Conservation (phyloP, 768 basidiomycete genomes). For the Lactifluus echinatus region DNA sequence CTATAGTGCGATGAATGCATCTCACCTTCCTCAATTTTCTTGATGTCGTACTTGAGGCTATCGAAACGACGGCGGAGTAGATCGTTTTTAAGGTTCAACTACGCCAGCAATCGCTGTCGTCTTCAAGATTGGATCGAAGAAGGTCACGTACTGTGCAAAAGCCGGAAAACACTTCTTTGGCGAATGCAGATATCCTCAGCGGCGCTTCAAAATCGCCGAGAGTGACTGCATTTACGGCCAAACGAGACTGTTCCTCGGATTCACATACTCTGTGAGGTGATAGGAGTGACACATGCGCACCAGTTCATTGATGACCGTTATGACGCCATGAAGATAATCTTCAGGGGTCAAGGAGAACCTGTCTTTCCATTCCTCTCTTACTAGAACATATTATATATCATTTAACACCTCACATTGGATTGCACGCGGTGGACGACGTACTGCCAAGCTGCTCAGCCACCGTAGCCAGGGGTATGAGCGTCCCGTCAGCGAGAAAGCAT, state of each 20-base stretch:
- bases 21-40: constrained; percentile 81
- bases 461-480: constrained; percentile 47
- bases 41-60: constrained; percentile 77
- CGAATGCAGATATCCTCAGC: constrained; percentile 66
- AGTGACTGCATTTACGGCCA: constrained; percentile 77
- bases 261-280: no score
- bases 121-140: no score
- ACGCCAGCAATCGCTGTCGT: not conserved
- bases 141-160: constrained; percentile 62
- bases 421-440: constrained; percentile 30
- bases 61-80: constrained; percentile 66
- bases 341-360: constrained; percentile 56
- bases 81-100: constrained; percentile 83
- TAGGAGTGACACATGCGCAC: constrained; percentile 33
- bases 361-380: constrained; percentile 62
- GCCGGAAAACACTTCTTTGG: constrained; percentile 75
- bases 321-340: constrained; percentile 76
- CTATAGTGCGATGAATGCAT: not conserved
- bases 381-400: constrained; percentile 29
- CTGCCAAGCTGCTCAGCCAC: constrained; percentile 55
- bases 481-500: constrained; percentile 52
- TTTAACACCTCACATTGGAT: not conserved
- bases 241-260: constrained; percentile 47
- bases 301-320: constrained; percentile 71
- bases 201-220: constrained; percentile 75